Evolutionary conservation across 192 early-diverging fungal genomes (phyloP).

Genomic region (Coemansia sp.): DNA sequence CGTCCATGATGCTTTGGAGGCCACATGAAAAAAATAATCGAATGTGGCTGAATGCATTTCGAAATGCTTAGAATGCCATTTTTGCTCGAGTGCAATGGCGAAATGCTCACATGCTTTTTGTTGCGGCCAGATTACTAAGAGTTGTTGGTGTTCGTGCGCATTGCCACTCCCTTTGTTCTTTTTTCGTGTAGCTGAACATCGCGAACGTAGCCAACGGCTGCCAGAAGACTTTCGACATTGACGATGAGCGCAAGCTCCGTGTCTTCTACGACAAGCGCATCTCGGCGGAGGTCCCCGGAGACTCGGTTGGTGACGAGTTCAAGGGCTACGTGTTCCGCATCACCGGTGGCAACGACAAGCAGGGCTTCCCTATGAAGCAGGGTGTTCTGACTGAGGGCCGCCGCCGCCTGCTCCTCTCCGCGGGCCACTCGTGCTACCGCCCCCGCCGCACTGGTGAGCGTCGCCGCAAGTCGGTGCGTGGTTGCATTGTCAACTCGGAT

Average conservation of each 20-base stretch:
- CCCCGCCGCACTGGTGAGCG: slow-evolving; percentile 96
- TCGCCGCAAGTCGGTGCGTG: slow-evolving; percentile 98
- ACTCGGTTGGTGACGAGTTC: slow-evolving; percentile 98
- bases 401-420: slow-evolving; percentile 76
- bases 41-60: neutral
- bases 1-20: neutral
- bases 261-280: slow-evolving; percentile 99
- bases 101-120: neutral
- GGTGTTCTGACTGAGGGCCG: slow-evolving; percentile 81
- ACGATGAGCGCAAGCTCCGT: slow-evolving; percentile 92
- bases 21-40: neutral
- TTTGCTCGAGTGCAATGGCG: neutral
- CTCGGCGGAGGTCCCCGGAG: slow-evolving; percentile 91
- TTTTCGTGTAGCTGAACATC: slow-evolving; percentile 85
- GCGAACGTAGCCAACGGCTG: slow-evolving; percentile 97
- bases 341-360: slow-evolving; percentile 99
- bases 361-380: slow-evolving; percentile 99
- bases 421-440: slow-evolving; percentile 99
- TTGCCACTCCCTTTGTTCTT: slow-evolving; percentile 8
- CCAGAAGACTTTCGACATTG: slow-evolving; percentile 96
- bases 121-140: neutral
- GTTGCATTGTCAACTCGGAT: slow-evolving; percentile 96
- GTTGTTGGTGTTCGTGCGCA: neutral
- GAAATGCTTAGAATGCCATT: neutral
- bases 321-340: slow-evolving; percentile 99